Conservation (phyloP, 352 stramenopile species). For the Pythium aquatile region DNA sequence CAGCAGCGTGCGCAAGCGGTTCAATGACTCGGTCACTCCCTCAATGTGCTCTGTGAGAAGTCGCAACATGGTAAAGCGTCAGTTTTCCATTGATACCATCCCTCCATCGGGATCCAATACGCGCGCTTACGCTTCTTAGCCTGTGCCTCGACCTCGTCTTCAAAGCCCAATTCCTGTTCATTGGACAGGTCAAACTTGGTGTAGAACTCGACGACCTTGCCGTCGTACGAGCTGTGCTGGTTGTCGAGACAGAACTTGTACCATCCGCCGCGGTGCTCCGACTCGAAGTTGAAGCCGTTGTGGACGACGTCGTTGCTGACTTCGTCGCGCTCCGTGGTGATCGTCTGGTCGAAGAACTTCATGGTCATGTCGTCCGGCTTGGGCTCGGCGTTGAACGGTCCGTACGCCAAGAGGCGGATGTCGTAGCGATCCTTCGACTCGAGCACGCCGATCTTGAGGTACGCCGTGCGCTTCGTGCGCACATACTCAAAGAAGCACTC, state of each 20-base stretch:
- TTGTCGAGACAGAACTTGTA: slow-evolving; percentile 88
- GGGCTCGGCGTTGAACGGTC: slow-evolving; percentile 55
- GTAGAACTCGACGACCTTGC: slow-evolving; percentile 80
- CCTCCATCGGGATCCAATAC: no score
- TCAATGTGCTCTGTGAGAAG: slow-evolving; percentile 58
- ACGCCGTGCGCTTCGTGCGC: slow-evolving; percentile 82
- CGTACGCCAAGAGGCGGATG: slow-evolving; percentile 74
- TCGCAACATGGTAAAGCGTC: background rate
- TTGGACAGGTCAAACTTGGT: slow-evolving; percentile 80
- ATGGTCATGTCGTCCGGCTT: slow-evolving; percentile 45
- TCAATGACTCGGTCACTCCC: slow-evolving; percentile 59
- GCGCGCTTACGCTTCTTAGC: slow-evolving; percentile 53
- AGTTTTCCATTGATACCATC: background rate
- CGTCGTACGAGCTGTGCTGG: slow-evolving; percentile 54
- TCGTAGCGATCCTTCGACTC: slow-evolving; percentile 70
- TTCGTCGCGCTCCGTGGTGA: slow-evolving; percentile 56
- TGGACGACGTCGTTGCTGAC: slow-evolving; percentile 79
- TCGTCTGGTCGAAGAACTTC: slow-evolving; percentile 78
- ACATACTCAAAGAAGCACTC: slow-evolving; percentile 88
- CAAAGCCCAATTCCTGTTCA: slow-evolving; percentile 65
- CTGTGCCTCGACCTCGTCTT: slow-evolving; percentile 71
- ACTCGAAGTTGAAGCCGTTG: slow-evolving; percentile 87
- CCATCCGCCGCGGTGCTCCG: slow-evolving; percentile 78
- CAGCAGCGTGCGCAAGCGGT: slow-evolving; percentile 57
- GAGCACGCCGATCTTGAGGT: slow-evolving; percentile 75